Conservation (phyloP, 331 rosid genomes). For the Malus hybrid region DNA sequence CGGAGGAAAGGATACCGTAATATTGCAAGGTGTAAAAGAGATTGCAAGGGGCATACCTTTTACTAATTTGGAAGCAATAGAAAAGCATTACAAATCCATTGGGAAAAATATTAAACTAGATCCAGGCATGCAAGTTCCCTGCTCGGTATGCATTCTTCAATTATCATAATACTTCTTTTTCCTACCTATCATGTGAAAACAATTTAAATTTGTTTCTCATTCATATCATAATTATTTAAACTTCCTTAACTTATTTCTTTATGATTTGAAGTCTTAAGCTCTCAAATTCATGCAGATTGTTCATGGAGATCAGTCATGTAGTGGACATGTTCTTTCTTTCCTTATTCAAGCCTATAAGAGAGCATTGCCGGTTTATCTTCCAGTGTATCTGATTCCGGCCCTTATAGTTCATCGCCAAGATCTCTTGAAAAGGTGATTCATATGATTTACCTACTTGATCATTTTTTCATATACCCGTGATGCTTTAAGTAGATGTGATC, state of each 20-base stretch:
- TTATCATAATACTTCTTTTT: not conserved
- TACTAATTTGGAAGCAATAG: slow-evolving; percentile 52
- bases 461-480: not conserved
- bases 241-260: not conserved
- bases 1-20: slow-evolving; percentile 80
- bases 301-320: slow-evolving; percentile 82
- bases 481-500: not conserved
- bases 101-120: slow-evolving; percentile 59
- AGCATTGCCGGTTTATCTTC: slow-evolving; percentile 92
- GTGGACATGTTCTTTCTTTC: slow-evolving; percentile 64
- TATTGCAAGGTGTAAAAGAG: slow-evolving; percentile 71
- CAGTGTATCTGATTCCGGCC: slow-evolving; percentile 93
- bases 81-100: slow-evolving; percentile 51
- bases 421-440: slow-evolving; percentile 60
- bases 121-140: slow-evolving; percentile 76
- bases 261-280: not conserved
- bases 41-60: slow-evolving; percentile 66
- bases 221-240: not conserved
- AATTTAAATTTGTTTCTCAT: not conserved
- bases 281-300: slow-evolving; percentile 58
- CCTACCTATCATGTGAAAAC: not conserved
- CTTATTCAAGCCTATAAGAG: slow-evolving; percentile 81
- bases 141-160: slow-evolving; percentile 58
- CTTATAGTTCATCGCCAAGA: slow-evolving; percentile 89
- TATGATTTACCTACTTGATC: not conserved